These are phyloP conservation scores for Spinellus fusiger DNA, from an alignment of 192 early-diverging fungal species.

Conservation along the genomic window DNA sequence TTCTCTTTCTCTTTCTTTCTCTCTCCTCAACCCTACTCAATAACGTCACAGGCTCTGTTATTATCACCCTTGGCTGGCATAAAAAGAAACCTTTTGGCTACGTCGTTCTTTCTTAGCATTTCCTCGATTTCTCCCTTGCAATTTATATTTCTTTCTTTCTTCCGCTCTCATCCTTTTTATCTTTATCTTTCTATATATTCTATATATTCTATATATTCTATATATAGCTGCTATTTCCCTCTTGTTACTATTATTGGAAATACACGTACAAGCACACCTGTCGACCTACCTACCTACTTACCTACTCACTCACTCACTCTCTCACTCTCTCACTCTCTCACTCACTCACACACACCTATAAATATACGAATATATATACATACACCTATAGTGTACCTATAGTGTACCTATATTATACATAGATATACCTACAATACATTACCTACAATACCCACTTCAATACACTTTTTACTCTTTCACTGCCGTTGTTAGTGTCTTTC, in stretches of 20 bases:
- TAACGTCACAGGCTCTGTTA: neutral
- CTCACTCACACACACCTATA: neutral
- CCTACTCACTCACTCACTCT: too few relatives aligned
- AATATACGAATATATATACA: too few relatives aligned
- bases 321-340: neutral
- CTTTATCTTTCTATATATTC: neutral
- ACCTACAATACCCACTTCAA: too few relatives aligned
- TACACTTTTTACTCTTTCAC: too few relatives aligned
- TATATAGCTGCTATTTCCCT: neutral
- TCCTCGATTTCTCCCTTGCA: neutral
- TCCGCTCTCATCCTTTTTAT: neutral
- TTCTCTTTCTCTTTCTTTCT: neutral
- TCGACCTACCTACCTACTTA: neutral
- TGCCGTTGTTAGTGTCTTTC: too few relatives aligned
- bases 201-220: neutral
- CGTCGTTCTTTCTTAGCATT: neutral
- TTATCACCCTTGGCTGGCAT: neutral
- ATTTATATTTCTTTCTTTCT: too few relatives aligned
- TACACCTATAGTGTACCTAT: too few relatives aligned
- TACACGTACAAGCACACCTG: neutral
- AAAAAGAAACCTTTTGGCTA: neutral
- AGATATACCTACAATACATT: too few relatives aligned
- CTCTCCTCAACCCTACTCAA: neutral
- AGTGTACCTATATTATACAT: too few relatives aligned
- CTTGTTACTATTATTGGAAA: neutral